These are phyloP conservation scores for Escallonia herrerae DNA, from an alignment of 129 eudicot species.

Conservation along the genomic window DNA sequence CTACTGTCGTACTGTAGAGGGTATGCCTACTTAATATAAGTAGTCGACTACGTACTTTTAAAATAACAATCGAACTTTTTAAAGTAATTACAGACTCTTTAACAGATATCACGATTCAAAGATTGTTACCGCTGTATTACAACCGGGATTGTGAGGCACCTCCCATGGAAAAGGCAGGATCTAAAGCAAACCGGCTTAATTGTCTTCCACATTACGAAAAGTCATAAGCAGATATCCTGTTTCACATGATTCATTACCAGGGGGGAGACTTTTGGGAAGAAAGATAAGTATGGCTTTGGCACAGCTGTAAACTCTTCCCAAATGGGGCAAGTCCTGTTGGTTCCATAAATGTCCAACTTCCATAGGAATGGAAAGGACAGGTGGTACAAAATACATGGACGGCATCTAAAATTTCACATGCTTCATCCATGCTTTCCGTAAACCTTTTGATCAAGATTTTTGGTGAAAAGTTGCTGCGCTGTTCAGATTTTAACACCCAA, in stretches of 20 bases:
- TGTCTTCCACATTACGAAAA: neutral
- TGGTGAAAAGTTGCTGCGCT: neutral
- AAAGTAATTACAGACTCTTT: too few species aligned
- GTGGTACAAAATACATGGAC: constrained; percentile 3
- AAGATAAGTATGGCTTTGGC: neutral
- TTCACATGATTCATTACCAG: constrained; percentile 16
- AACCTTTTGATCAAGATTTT: neutral
- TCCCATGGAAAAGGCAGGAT: too few species aligned
- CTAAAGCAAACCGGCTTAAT: too few species aligned
- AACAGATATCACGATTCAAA: too few species aligned
- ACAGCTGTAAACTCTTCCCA: neutral
- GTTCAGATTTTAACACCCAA: too few species aligned
- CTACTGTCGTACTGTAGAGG: too few species aligned
- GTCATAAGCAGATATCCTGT: neutral
- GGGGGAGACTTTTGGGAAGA: neutral
- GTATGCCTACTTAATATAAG: too few species aligned
- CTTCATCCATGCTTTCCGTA: constrained; percentile 12
- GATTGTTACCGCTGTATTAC: too few species aligned
- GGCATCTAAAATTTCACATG: constrained; percentile 27
- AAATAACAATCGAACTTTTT: too few species aligned
- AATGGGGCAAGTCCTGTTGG: constrained; percentile 22
- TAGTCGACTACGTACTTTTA: too few species aligned
- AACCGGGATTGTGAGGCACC: too few species aligned
- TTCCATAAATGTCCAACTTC: constrained; percentile 26
- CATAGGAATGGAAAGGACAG: constrained; percentile 11